Evolutionary conservation across 306 rosid species (phyloP).

Genomic region (Casuarina cunninghamiana): DNA sequence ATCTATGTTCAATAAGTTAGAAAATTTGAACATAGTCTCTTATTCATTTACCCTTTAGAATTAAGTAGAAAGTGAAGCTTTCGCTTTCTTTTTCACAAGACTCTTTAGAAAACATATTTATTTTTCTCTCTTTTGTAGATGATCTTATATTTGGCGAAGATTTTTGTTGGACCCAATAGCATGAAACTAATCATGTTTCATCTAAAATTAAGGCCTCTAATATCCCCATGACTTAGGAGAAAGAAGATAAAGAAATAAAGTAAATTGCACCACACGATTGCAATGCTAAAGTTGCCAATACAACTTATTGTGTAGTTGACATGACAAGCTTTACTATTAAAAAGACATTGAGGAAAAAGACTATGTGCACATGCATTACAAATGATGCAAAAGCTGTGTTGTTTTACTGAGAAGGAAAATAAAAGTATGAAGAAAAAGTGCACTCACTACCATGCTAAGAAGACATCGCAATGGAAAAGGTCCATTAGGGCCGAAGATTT

Average conservation of each 20-base stretch:
- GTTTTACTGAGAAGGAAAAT: background rate
- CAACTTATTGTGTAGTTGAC: background rate
- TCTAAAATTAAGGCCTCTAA: too few relatives aligned
- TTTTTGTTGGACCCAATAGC: too few relatives aligned
- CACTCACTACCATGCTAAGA: slow-evolving; percentile 35
- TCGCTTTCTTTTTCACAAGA: background rate
- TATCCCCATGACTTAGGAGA: background rate
- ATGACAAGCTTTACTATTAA: background rate
- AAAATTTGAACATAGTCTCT: too few relatives aligned
- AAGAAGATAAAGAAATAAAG: background rate
- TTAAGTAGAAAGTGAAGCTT: background rate
- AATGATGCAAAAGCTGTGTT: background rate
- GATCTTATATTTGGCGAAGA: background rate
- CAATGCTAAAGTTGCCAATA: too few relatives aligned
- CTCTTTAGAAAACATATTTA: background rate
- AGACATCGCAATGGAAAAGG: slow-evolving; percentile 44
- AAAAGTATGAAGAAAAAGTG: slow-evolving; percentile 21
- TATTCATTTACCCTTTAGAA: too few relatives aligned
- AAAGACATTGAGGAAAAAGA: background rate
- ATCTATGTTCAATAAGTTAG: too few relatives aligned
- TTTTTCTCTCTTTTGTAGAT: background rate
- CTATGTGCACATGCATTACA: background rate
- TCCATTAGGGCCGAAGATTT: slow-evolving; percentile 37
- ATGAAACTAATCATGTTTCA: too few relatives aligned
- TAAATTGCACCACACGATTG: background rate